These are phyloP conservation scores for Globisporangium canariense DNA, from an alignment of 352 stramenopile genomes.

Conservation along the genomic window DNA sequence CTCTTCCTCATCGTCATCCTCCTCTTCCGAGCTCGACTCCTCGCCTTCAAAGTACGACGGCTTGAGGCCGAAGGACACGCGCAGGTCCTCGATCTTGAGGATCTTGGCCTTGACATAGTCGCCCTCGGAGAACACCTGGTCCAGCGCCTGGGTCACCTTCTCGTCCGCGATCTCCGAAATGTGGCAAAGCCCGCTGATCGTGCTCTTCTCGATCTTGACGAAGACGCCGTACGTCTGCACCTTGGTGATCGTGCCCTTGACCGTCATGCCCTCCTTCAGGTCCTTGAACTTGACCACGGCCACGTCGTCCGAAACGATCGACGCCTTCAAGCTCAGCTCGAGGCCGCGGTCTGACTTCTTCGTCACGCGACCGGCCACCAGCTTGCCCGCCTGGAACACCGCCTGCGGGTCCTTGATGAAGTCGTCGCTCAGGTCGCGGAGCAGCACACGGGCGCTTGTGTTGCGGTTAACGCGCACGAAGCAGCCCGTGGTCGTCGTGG, in stretches of 20 bases:
- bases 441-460: conserved; percentile 87
- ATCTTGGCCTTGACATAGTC: conserved; percentile 98
- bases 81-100: conserved; percentile 90
- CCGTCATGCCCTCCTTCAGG: conserved; percentile 86
- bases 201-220: conserved; percentile 94
- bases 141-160: conserved; percentile 90
- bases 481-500: conserved; percentile 91
- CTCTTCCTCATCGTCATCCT: conserved; percentile 58
- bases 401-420: conserved; percentile 91
- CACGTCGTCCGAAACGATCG: conserved; percentile 88
- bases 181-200: conserved; percentile 94
- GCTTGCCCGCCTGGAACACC: conserved; percentile 89
- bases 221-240: conserved; percentile 96
- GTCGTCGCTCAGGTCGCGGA: conserved; percentile 95
- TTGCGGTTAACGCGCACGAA: conserved; percentile 91
- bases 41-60: conserved; percentile 95
- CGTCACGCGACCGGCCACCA: conserved; percentile 94
- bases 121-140: conserved; percentile 91
- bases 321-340: conserved; percentile 94
- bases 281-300: conserved; percentile 87
- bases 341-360: conserved; percentile 77
- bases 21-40: conserved; percentile 84
- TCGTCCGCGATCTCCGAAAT: conserved; percentile 95
- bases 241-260: conserved; percentile 95
- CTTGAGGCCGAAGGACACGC: conserved; percentile 95